Conservation (phyloP, 352 stramenopile genomes). For the Globisporangium parvum region DNA sequence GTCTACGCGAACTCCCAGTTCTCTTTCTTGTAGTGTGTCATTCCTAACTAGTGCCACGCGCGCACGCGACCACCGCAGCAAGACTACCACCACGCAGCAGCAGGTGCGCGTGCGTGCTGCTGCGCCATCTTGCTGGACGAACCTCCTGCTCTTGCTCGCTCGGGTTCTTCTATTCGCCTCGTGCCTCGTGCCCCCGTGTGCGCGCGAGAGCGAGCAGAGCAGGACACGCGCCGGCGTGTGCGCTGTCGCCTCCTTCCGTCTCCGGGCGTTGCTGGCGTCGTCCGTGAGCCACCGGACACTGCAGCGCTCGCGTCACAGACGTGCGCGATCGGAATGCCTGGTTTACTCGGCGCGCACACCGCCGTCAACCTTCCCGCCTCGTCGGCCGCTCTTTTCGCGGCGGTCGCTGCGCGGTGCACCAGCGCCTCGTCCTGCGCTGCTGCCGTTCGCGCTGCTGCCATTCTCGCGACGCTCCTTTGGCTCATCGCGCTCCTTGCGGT, state of each 20-base stretch:
- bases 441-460: slow-evolving; percentile 14
- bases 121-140: too few relatives aligned
- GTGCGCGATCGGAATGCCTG: neutral
- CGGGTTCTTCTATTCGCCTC: too few relatives aligned
- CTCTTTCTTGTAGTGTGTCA: slow-evolving; percentile 12
- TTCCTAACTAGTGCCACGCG: slow-evolving; percentile 14
- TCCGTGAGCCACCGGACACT: neutral
- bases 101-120: too few relatives aligned
- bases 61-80: neutral
- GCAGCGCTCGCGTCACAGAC: neutral
- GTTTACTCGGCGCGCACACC: slow-evolving; percentile 44
- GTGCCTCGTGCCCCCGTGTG: too few relatives aligned
- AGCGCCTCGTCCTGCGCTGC: neutral
- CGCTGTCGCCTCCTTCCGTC: too few relatives aligned
- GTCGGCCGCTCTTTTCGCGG: slow-evolving; percentile 60
- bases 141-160: too few relatives aligned
- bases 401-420: slow-evolving; percentile 25
- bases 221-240: too few relatives aligned
- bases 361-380: slow-evolving; percentile 59
- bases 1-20: too few relatives aligned
- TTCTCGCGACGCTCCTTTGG: slow-evolving; percentile 31
- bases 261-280: too few relatives aligned
- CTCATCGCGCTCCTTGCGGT: slow-evolving; percentile 67
- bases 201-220: too few relatives aligned
- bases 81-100: too few relatives aligned